These are phyloP conservation scores for Mortierella sp. DNA, from an alignment of 371 early-diverging fungal genomes.

Conservation along the genomic window DNA sequence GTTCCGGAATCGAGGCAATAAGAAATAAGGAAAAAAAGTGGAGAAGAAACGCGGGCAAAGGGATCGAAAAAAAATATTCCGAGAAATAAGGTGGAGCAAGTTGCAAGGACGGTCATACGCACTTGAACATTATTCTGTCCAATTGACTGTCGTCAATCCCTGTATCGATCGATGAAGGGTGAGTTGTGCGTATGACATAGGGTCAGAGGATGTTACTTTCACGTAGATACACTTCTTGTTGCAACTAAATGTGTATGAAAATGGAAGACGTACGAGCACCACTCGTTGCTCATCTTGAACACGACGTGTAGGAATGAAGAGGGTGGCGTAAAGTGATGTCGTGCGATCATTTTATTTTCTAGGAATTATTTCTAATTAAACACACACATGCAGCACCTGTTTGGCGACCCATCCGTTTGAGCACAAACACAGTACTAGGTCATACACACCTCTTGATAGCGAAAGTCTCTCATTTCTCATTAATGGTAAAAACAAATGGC, in stretches of 20 bases:
- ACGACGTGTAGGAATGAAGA: neutral
- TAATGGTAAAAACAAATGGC: neutral
- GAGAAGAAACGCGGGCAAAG: conserved; percentile 4
- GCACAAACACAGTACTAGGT: neutral
- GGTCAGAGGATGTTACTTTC: neutral
- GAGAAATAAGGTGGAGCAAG: neutral
- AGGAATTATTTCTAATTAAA: neutral
- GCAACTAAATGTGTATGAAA: no score
- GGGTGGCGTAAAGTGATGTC: neutral
- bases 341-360: neutral
- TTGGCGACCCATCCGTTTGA: neutral
- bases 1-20: neutral
- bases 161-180: neutral
- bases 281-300: neutral
- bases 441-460: neutral
- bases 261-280: no score
- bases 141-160: neutral
- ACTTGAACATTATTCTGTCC: neutral
- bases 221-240: no score
- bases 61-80: neutral
- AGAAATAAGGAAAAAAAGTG: neutral
- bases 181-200: neutral
- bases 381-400: neutral
- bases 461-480: neutral
- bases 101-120: neutral